Conservation (phyloP, 768 basidiomycete genomes). For the Russula compacta region DNA sequence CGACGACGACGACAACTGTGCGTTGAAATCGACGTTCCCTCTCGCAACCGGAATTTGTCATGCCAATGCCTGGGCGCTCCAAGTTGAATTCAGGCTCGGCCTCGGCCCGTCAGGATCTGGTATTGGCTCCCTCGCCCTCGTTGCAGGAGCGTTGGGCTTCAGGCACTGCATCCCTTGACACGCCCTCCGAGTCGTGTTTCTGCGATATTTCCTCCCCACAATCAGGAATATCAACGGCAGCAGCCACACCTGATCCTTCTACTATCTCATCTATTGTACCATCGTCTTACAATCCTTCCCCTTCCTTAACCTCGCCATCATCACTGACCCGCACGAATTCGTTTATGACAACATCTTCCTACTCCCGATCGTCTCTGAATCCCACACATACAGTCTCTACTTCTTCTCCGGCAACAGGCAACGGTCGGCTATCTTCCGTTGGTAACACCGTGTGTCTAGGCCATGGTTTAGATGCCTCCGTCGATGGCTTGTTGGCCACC, state of each 20-base stretch:
- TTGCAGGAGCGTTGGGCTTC: background rate
- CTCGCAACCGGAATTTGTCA: background rate
- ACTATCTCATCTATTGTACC: background rate
- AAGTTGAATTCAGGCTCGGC: conserved; percentile 9
- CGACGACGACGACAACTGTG: background rate
- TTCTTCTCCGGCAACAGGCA: conserved; percentile 18
- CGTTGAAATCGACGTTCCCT: too few relatives aligned
- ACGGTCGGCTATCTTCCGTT: conserved; percentile 15
- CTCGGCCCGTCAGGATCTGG: background rate
- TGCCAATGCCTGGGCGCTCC: conserved; percentile 7
- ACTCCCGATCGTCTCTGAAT: background rate
- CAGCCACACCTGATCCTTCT: background rate
- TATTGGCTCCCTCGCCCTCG: background rate
- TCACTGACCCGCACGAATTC: background rate
- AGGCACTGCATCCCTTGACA: background rate
- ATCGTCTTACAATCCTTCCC: background rate
- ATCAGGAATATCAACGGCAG: background rate
- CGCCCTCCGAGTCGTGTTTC: conserved; percentile 3
- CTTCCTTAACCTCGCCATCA: background rate
- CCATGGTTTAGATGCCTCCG: conserved; percentile 51
- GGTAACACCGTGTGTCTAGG: conserved; percentile 50
- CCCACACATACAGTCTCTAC: conserved; percentile 7
- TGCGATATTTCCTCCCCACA: background rate
- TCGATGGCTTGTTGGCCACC: conserved; percentile 51
- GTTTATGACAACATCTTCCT: conserved; percentile 6